Base-by-base conservation (phyloP, 1,284 basidiomycete species). In the Coniferiporia sulphurascens region DNA sequence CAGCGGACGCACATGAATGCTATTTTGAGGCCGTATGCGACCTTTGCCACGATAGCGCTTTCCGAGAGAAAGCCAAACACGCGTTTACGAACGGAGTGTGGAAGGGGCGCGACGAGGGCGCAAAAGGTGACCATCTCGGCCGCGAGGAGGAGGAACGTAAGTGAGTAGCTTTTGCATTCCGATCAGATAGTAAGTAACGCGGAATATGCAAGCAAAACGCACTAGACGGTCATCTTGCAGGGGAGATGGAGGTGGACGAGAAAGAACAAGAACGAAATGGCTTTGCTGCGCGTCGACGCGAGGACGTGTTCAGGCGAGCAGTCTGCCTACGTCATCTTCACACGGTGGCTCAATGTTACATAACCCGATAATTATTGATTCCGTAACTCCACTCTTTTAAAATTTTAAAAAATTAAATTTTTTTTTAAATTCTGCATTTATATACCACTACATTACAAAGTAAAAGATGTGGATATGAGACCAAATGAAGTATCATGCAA, bases 11-110 rank as follows among this genome's bases (percentile, higher is more conserved):
- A 93, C 90, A 98, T 96, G 79, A 97, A 97, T 5, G 92, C 91
- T 66, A 98, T 97, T 72, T 97, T 97, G 66, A 93, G 80, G 57
- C 75, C 89, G 68, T 92, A 92, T 0, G 88, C 86, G 58, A 92
- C 60, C 67, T 91, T 91, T 10, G 87, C 87, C 48, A 91, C 74
- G 56, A 86, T 69, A 48, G 79, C 75, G 58, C 82, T 89, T 63
- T 84, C 83, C 0, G 87, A 85, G 22, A 94, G 80, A 76, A 94
- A 93, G 17, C 74, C 78, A 70, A 94, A 92, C 55, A 95, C 72
- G 6, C 76, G 76, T 72, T 87, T 89, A 62, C 87, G 82, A 64
- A 89, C 67, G n/a, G 75, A 73, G 70, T 89, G 87, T 0, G 92
- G 92, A 4, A 95, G 75, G 4, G 92, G 92, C 9, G 86, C 76